phyloP scores from a whole-genome alignment of 306 rosid genomes.

The Inga oerstediana region DNA sequence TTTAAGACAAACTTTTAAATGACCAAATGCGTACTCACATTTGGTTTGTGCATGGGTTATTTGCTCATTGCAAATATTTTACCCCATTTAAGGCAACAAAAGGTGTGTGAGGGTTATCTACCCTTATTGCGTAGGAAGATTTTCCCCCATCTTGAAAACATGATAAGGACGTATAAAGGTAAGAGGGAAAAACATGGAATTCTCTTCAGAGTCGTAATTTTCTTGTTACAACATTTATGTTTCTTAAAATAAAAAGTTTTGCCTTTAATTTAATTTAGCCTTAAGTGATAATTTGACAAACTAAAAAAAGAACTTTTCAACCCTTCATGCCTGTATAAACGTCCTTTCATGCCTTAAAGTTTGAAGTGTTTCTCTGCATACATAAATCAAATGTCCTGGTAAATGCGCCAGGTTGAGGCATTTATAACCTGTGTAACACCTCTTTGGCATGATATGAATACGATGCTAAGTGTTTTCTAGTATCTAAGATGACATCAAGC shows the following conservation, averaged over 20 bases:
- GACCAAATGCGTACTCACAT: conserved; percentile 9
- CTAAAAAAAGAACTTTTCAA: background rate
- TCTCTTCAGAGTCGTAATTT: background rate
- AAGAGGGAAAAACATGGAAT: too few relatives aligned
- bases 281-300: too few relatives aligned
- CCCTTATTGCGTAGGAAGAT: background rate
- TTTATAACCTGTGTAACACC: conserved; percentile 20
- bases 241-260: background rate
- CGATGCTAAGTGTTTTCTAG: background rate
- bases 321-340: background rate
- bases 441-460: conserved; percentile 3
- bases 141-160: background rate
- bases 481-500: background rate
- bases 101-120: conserved; percentile 2
- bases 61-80: background rate
- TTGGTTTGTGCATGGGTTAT: background rate
- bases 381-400: background rate
- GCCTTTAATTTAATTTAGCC: background rate
- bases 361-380: background rate
- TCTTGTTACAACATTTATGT: background rate
- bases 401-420: background rate
- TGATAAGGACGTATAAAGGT: background rate
- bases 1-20: background rate
- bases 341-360: background rate
- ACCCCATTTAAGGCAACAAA: background rate